Percentiles rank a stretch among this genome's conserved stretches.
phyloP scores from a whole-genome alignment of 352 stramenopile species.

The Globisporangium rhizosaccharum region DNA sequence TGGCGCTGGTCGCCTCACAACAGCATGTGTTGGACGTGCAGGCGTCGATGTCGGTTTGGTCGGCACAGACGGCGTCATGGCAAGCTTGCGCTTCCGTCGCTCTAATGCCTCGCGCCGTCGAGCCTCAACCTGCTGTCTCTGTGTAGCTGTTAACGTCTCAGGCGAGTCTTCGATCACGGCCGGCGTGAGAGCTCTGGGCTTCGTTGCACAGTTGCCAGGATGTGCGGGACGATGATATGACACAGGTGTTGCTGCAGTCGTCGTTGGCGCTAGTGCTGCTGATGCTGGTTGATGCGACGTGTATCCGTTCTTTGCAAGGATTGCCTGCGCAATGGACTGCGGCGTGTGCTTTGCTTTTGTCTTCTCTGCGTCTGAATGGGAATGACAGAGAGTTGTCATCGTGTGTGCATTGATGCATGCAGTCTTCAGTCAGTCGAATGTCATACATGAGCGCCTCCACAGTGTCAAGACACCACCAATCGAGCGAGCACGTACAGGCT shows the following conservation, averaged over 20 bases:
- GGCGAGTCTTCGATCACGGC: constrained; percentile 21
- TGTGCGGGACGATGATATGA: background rate
- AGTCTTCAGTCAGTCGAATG: background rate
- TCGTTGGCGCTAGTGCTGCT: background rate
- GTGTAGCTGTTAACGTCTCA: constrained; percentile 43
- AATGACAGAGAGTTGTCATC: background rate
- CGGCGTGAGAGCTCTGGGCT: constrained; percentile 1
- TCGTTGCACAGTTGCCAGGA: background rate
- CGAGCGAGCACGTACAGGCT: constrained; percentile 30
- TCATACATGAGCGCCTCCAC: no score
- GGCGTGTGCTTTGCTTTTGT: constrained; percentile 44
- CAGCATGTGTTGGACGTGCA: background rate
- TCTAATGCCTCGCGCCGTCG: constrained; percentile 51
- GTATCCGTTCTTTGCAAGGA: constrained; percentile 65
- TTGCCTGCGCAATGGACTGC: constrained; percentile 52
- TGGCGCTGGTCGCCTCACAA: background rate
- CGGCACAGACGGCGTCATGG: background rate
- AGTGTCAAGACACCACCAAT: no score
- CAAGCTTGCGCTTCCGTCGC: constrained; percentile 30
- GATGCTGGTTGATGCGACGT: constrained; percentile 3
- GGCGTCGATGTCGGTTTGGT: background rate
- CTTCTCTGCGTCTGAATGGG: constrained; percentile 44
- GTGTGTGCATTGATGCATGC: background rate
- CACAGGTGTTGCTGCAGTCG: background rate
- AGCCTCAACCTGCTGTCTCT: constrained; percentile 47